Percentiles rank a stretch among this genome's conserved stretches.
phyloP scores from a whole-genome alignment of 2,329 filamentous ascomycete genomes.

The Fusarium succisae region DNA sequence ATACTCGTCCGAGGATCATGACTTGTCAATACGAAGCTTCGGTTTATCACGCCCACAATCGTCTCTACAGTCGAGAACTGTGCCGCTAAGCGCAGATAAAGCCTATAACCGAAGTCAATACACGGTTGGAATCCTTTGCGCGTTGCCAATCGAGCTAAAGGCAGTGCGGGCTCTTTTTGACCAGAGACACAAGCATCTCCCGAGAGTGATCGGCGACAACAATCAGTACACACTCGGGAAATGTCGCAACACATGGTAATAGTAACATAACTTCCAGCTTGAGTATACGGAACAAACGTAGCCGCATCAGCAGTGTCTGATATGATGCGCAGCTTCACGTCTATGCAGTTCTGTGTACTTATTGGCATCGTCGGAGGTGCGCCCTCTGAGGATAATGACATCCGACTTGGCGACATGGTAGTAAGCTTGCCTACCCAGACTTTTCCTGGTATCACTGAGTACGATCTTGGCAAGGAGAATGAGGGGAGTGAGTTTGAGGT shows the following conservation, averaged over 20 bases:
- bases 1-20: too few species aligned
- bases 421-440: neutral
- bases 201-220: neutral
- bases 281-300: neutral
- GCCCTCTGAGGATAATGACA: neutral
- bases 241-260: neutral
- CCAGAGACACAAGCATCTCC: neutral
- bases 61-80: too few species aligned
- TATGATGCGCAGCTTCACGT: neutral
- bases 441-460: neutral
- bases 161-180: neutral
- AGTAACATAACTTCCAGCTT: neutral
- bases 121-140: neutral
- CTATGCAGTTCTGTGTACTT: neutral
- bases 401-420: neutral
- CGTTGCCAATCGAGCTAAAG: neutral
- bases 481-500: neutral
- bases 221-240: neutral
- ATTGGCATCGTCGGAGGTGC: neutral
- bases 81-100: accelerated
- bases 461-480: neutral
- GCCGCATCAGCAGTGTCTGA: neutral
- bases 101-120: accelerated
- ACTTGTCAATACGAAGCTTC: too few species aligned
- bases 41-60: too few species aligned